A percentile compares a stretch with the other conserved stretches of the same genome.
Conservation (phyloP, 2,329 filamentous ascomycete genomes). For the Cucurbitaria berberidis region DNA sequence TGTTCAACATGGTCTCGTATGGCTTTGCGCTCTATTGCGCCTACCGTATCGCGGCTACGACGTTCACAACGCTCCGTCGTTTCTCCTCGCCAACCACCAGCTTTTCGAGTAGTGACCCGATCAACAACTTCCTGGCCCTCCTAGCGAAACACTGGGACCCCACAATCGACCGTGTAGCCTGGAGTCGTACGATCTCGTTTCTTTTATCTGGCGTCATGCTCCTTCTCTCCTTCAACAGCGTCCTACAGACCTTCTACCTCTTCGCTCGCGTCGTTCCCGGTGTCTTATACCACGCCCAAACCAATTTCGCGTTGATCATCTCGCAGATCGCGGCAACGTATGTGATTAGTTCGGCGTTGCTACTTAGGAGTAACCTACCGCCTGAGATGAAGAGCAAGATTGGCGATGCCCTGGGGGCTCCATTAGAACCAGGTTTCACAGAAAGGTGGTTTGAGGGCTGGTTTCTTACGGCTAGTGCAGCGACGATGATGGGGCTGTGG, state of each 20-base stretch:
- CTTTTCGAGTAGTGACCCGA: constrained; percentile 77
- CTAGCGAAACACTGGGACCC: constrained; percentile 85
- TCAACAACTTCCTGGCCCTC: constrained; percentile 81
- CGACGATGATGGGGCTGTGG: constrained; percentile 75
- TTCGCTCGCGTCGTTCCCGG: constrained; percentile 75
- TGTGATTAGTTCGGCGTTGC: constrained; percentile 78
- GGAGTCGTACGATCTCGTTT: constrained; percentile 86
- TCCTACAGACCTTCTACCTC: constrained; percentile 83
- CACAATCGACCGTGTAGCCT: constrained; percentile 78
- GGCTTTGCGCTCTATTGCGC: constrained; percentile 82
- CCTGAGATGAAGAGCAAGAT: constrained; percentile 78
- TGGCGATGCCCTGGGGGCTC: constrained; percentile 76
- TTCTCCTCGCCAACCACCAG: constrained; percentile 56
- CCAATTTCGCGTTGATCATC: constrained; percentile 78
- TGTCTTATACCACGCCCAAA: constrained; percentile 76
- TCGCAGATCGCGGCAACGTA: constrained; percentile 85
- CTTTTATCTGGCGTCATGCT: constrained; percentile 83
- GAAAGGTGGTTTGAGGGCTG: constrained; percentile 88
- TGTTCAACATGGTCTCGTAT: constrained; percentile 69
- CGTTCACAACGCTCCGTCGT: constrained; percentile 70
- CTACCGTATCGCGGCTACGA: constrained; percentile 78
- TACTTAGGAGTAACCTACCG: constrained; percentile 80
- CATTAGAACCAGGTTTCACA: constrained; percentile 74
- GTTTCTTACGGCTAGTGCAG: constrained; percentile 73
- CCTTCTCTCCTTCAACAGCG: constrained; percentile 78